Percentiles rank a stretch among this genome's conserved stretches.
These are phyloP conservation scores for Laetiporus sulphureus DNA, from an alignment of 1,284 basidiomycete genomes.

Conservation along the genomic window DNA sequence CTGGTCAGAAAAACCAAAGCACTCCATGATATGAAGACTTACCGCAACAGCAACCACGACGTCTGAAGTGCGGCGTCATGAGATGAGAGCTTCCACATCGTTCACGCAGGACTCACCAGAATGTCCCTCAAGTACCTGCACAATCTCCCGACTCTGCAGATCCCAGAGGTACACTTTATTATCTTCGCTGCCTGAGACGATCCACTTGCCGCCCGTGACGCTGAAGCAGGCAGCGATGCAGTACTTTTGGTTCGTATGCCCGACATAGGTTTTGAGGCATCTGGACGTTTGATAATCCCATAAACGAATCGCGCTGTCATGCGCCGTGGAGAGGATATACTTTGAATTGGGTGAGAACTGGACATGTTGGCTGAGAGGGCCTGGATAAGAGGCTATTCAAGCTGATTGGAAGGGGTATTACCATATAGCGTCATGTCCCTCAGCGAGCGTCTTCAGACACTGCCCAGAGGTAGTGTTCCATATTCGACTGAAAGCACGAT, in stretches of 20 bases:
- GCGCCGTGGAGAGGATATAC: conserved; percentile 87
- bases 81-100: too few relatives aligned
- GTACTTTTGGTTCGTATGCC: conserved; percentile 76
- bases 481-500: conserved; percentile 59
- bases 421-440: conserved; percentile 86
- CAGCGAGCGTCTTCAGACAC: conserved; percentile 93
- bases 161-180: conserved; percentile 90
- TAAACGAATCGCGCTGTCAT: conserved; percentile 86
- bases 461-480: conserved; percentile 93
- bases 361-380: conserved; percentile 62
- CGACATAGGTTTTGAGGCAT: conserved; percentile 87
- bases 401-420: conserved; percentile 25
- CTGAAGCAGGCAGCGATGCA: conserved; percentile 78
- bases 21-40: too few relatives aligned
- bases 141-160: conserved; percentile 77
- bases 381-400: conserved; percentile 6
- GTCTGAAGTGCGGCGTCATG: conserved; percentile 34
- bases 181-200: conserved; percentile 90
- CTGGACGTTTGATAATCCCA: conserved; percentile 94
- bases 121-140: conserved; percentile 76
- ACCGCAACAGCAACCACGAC: conserved; percentile 74
- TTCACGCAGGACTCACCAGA: conserved; percentile 57
- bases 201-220: conserved; percentile 81
- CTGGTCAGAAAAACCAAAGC: neutral
- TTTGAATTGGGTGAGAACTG: conserved; percentile 93